These are phyloP conservation scores for Diplodia sapinea DNA, from an alignment of 2,329 filamentous ascomycete genomes.

Conservation along the genomic window DNA sequence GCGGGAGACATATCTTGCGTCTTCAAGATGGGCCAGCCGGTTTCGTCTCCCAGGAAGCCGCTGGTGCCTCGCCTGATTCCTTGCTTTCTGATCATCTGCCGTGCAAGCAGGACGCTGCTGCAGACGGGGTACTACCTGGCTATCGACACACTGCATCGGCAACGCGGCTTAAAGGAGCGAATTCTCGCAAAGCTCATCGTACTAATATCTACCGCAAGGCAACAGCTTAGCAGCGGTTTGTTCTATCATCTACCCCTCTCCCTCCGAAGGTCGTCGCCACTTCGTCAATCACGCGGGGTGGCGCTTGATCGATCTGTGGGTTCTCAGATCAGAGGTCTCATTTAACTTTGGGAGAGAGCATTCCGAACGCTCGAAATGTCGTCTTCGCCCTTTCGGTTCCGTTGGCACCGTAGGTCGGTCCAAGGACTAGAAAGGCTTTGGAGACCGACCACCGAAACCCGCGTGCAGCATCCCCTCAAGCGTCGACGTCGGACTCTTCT, in stretches of 20 bases:
- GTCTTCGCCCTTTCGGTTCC: background rate
- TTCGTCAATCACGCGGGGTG: background rate
- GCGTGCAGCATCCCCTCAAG: background rate
- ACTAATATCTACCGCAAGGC: background rate
- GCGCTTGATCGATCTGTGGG: background rate
- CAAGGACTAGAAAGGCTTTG: conserved; percentile 10
- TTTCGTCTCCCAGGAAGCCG: conserved; percentile 14
- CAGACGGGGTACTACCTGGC: background rate
- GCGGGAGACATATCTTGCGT: conserved; percentile 9
- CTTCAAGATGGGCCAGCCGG: conserved; percentile 24
- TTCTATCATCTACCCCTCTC: background rate
- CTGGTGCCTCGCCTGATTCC: conserved; percentile 17
- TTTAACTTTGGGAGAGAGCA: conserved; percentile 3
- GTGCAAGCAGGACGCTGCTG: background rate
- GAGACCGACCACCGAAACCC: background rate
- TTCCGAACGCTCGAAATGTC: background rate
- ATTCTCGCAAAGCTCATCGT: background rate
- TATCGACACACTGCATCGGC: conserved; percentile 2
- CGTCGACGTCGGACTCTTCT: conserved; percentile 44
- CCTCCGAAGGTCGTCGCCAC: background rate
- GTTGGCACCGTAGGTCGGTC: background rate
- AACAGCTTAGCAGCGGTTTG: background rate
- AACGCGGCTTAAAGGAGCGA: background rate
- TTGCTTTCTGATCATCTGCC: conserved; percentile 17
- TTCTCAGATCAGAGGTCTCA: background rate